A percentile compares a stretch with the other conserved stretches of the same genome.
Evolutionary conservation across 805 yeast species (phyloP).

Genomic region (Candida nanaspora): DNA sequence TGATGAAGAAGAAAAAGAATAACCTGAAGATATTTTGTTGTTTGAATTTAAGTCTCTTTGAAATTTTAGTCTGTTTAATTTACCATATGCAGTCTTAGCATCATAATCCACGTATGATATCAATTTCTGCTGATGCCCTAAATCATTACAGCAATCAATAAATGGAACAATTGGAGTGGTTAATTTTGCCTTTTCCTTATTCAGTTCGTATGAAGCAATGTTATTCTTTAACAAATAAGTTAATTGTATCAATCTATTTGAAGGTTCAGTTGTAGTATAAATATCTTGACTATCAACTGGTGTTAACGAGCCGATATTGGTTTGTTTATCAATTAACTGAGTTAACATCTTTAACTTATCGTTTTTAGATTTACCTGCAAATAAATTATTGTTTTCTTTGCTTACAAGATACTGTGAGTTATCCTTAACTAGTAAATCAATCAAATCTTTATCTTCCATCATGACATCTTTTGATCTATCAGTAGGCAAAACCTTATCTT

Average conservation of each 20-base stretch:
- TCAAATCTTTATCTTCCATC: not conserved
- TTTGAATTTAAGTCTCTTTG: conserved; percentile 11
- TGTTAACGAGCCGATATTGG: conserved; percentile 1
- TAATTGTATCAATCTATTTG: conserved; percentile 18
- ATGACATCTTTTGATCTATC: not conserved
- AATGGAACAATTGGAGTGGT: conserved; percentile 37
- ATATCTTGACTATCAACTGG: not conserved
- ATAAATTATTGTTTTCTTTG: not conserved
- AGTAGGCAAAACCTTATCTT: not conserved
- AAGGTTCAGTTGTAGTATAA: conserved; percentile 18
- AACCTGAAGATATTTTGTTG: too few relatives aligned
- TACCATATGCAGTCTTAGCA: conserved; percentile 18
- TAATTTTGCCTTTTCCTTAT: conserved; percentile 30
- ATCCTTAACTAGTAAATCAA: too few relatives aligned
- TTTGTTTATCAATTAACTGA: conserved; percentile 15
- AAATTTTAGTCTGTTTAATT: conserved; percentile 19
- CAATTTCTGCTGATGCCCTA: conserved; percentile 24
- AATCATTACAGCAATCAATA: conserved; percentile 41
- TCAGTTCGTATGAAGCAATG: conserved; percentile 33
- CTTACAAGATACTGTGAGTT: too few relatives aligned
- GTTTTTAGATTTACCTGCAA: conserved; percentile 6
- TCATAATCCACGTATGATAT: conserved; percentile 17
- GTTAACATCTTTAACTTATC: conserved; percentile 11
- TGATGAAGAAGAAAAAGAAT: too few relatives aligned
- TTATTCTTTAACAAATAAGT: conserved; percentile 15